Percentiles rank a stretch among this genome's conserved stretches.
Evolutionary conservation across 371 early-diverging fungal species (phyloP).

Genomic region (Apophysomyces ossiformis): DNA sequence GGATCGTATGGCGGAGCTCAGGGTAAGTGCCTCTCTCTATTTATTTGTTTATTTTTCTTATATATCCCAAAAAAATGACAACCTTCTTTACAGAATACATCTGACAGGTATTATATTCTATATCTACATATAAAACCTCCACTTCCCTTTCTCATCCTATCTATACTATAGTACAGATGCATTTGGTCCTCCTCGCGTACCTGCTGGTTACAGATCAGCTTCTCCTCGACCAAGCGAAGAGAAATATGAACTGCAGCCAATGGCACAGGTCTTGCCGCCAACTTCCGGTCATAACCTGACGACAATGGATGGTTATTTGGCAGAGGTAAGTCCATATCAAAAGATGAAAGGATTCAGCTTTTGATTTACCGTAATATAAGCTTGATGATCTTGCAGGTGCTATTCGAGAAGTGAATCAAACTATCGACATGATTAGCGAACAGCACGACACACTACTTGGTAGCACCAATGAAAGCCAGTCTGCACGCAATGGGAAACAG

Average conservation of each 20-base stretch:
- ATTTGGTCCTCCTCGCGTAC: conserved; percentile 36
- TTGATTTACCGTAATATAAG: conserved; percentile 31
- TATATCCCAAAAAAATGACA: neutral
- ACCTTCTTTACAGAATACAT: neutral
- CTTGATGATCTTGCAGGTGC: conserved; percentile 62
- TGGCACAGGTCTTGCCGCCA: conserved; percentile 5
- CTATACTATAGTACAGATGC: conserved; percentile 29
- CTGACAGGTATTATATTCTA: conserved; percentile 12
- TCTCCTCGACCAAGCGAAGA: conserved; percentile 11
- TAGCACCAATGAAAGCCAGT: conserved; percentile 66
- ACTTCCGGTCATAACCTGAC: conserved; percentile 8
- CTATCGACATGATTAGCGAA: conserved; percentile 62
- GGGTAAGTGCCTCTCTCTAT: conserved; percentile 18
- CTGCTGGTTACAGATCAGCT: conserved; percentile 22
- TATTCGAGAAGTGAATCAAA: conserved; percentile 58
- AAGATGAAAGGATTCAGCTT: neutral
- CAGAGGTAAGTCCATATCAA: conserved; percentile 13
- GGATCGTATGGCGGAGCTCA: conserved; percentile 27
- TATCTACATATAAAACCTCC: neutral
- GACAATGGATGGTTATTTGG: conserved; percentile 29
- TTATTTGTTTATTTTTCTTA: neutral
- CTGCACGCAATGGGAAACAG: conserved; percentile 56
- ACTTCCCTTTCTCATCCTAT: neutral
- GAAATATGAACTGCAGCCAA: conserved; percentile 11
- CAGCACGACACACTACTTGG: conserved; percentile 67